Conservation (phyloP, 2,329 filamentous ascomycete genomes). For the Phoma sp. region DNA sequence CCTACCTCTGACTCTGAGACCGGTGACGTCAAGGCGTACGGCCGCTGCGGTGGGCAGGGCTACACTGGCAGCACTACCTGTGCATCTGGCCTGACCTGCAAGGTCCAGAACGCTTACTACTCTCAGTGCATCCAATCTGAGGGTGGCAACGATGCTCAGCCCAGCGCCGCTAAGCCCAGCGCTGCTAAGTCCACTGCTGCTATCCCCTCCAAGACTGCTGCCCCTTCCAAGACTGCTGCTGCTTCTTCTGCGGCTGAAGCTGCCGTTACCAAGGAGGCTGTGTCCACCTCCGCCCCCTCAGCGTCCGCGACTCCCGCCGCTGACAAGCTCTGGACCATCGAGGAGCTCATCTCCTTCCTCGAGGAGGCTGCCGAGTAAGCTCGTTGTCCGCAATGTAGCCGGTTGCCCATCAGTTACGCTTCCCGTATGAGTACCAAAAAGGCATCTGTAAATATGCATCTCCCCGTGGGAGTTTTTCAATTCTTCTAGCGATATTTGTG, state of each 20-base stretch:
- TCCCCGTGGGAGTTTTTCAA: constrained; percentile 16
- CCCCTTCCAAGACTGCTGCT: neutral
- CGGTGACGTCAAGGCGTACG: constrained; percentile 29
- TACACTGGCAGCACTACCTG: constrained; percentile 51
- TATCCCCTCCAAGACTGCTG: neutral
- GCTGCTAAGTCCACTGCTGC: constrained; percentile 7
- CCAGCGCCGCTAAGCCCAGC: constrained; percentile 16
- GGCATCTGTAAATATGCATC: constrained; percentile 19
- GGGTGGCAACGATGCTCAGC: constrained; percentile 15
- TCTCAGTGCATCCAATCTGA: constrained; percentile 50
- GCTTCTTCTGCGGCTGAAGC: neutral
- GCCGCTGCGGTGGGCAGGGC: constrained; percentile 54
- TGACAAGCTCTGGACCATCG: constrained; percentile 17
- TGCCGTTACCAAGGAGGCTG: constrained; percentile 6
- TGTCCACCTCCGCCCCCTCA: neutral
- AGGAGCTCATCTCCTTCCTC: constrained; percentile 18
- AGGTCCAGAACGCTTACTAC: constrained; percentile 54
- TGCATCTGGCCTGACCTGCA: constrained; percentile 49
- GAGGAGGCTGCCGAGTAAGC: constrained; percentile 14
- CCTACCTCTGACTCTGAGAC: constrained; percentile 24
- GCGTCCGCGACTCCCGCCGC: constrained; percentile 9
- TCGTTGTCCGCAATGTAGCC: neutral
- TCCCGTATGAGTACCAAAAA: constrained; percentile 11
- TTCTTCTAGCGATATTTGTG: constrained; percentile 13
- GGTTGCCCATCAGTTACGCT: constrained; percentile 4